Base-by-base conservation (phyloP, 2,329 filamentous ascomycete genomes). In the Pseudovirgaria hyperparasitica region DNA sequence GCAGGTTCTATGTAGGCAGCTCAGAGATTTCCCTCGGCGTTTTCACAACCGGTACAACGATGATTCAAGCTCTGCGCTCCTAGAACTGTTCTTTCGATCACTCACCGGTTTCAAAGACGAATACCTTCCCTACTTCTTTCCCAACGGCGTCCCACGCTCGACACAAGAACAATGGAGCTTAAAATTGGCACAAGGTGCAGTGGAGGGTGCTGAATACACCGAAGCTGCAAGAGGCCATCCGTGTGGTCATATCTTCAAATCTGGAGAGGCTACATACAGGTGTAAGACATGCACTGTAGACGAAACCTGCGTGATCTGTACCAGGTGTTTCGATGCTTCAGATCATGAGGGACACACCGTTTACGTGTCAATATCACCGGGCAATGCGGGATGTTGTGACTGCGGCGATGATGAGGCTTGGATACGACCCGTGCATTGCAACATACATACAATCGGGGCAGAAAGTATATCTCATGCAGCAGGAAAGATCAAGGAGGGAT, bases 371-470 rank as follows among this genome's bases (percentile, higher is more conserved):
- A 75, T 93, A 24, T 92, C 85, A 1, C 73, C 80, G 3, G 87
- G 87, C 5, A 93, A 94, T 48, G 90, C 80, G 46, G 87, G 87
- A 23, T 96, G 92, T 59, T 98, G 90, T 55, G 90, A 98, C 55
- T 98, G 90, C 49, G 90, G 90, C 32, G 90, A 98, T 48, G 73
- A 79, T 12, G 92, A 98, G 55, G 92, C 90, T 8, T 98, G 92
- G 87, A 75, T 75, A 48, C 64, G 74, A 25, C 85, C 86, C 22
- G 68, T 96, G 37, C 76, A 82, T 49, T 98, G 90, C 60, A 87
- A 85, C 19, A 96, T 98, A 45, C 90, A 98, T 50, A 87, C 84
- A 22, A 66, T 76, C 9, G 41, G 51, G 17, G 37, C 47, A 15
- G 40, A 40, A 19, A 30, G 37, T 15, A 38, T 41, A 19, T 47